Conservation (phyloP, 768 basidiomycete genomes). For the Podaxis sp. region DNA sequence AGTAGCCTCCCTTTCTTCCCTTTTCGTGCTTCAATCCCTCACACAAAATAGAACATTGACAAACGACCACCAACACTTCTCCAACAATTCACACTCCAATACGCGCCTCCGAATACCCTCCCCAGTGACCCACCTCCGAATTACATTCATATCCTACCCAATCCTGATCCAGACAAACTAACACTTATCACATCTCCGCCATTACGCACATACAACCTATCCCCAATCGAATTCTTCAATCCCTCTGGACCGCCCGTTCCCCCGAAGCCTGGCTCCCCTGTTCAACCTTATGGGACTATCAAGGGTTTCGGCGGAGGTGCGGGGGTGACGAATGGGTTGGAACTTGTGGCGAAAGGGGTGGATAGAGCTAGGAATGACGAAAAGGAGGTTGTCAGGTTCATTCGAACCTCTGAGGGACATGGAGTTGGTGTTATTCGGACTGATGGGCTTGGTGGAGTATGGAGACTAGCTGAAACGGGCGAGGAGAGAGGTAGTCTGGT, state of each 20-base stretch:
- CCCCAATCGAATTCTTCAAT: constrained; percentile 62
- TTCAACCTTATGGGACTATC: background rate
- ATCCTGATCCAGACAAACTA: constrained; percentile 39
- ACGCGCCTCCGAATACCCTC: constrained; percentile 47
- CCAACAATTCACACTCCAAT: constrained; percentile 71
- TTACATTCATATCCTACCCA: constrained; percentile 55
- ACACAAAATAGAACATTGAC: constrained; percentile 74
- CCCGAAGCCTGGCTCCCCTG: background rate
- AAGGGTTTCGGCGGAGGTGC: background rate
- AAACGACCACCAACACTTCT: constrained; percentile 83
- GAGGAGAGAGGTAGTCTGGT: constrained; percentile 36
- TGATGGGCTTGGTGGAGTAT: constrained; percentile 61
- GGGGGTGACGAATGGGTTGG: constrained; percentile 45
- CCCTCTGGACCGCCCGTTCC: background rate
- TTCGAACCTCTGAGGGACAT: constrained; percentile 77
- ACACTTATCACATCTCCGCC: constrained; percentile 70
- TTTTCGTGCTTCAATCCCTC: constrained; percentile 1
- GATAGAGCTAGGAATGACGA: constrained; percentile 46
- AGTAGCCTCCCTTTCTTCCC: constrained; percentile 26
- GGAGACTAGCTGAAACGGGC: constrained; percentile 52
- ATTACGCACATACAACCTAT: constrained; percentile 58
- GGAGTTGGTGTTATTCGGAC: constrained; percentile 68
- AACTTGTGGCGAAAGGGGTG: constrained; percentile 38
- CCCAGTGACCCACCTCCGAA: constrained; percentile 57
- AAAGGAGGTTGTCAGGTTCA: constrained; percentile 56